Evolutionary conservation across 1,284 basidiomycete species (phyloP).

Genomic region (Apiotrichum akiyoshidainum): DNA sequence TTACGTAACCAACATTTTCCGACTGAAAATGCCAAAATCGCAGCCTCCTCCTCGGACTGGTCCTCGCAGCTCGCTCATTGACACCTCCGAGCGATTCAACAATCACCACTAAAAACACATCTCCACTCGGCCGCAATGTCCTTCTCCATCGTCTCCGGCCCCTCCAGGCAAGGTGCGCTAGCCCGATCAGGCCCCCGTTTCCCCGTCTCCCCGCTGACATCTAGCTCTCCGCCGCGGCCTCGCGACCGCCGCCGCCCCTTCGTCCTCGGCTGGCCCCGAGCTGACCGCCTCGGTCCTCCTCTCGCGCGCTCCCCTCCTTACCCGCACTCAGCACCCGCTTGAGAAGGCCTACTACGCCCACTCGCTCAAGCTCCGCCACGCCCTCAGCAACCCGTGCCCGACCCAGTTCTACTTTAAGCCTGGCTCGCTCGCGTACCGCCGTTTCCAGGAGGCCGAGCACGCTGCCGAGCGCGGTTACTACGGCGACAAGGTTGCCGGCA

Average conservation of each 20-base stretch:
- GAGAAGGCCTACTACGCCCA: conserved; percentile 84
- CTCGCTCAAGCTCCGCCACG: conserved; percentile 75
- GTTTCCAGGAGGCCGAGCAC: conserved; percentile 71
- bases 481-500: conserved; percentile 58
- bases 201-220: background rate
- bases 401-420: conserved; percentile 93
- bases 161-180: conserved; percentile 20
- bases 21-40: too few relatives aligned
- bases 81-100: too few relatives aligned
- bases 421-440: conserved; percentile 78
- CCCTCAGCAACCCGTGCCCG: conserved; percentile 83
- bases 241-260: conserved; percentile 16
- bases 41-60: too few relatives aligned
- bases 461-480: conserved; percentile 67
- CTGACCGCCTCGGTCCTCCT: conserved; percentile 62
- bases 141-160: conserved; percentile 17
- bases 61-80: too few relatives aligned
- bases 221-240: conserved; percentile 19
- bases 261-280: conserved; percentile 23
- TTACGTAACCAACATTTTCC: too few relatives aligned
- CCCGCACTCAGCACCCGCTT: conserved; percentile 69
- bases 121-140: conserved; percentile 8
- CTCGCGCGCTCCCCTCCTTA: conserved; percentile 78
- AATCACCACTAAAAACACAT: too few relatives aligned
- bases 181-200: too few relatives aligned